A percentile compares a stretch with the other conserved stretches of the same genome.
Conservation (phyloP, 1,284 basidiomycete species). For the Trichosporon sp. region DNA sequence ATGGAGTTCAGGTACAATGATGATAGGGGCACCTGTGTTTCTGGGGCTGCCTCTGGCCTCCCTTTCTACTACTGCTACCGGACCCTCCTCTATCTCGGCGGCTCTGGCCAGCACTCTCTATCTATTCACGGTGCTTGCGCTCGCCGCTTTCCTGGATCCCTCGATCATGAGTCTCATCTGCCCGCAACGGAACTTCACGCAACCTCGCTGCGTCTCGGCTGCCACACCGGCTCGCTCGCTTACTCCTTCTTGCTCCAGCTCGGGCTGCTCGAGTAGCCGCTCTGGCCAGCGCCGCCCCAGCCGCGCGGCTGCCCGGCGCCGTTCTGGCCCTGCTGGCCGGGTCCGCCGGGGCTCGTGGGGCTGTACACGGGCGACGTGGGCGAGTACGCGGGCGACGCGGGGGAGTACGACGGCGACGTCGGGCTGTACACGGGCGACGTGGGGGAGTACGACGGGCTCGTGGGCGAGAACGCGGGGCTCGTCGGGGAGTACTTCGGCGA, state of each 20-base stretch:
- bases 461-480: conserved; percentile 63
- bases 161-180: not conserved
- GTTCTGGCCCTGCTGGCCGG: conserved; percentile 14
- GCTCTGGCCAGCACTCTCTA: not conserved
- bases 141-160: not conserved
- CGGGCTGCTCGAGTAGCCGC: conserved; percentile 19
- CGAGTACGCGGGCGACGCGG: conserved; percentile 38
- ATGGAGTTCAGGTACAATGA: conserved; percentile 2
- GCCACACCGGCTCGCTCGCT: not conserved
- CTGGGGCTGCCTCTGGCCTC: not conserved
- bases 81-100: not conserved
- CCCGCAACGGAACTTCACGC: not conserved
- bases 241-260: conserved; percentile 22
- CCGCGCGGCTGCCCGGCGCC: conserved; percentile 2
- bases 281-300: conserved; percentile 12
- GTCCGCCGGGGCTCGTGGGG: conserved; percentile 63
- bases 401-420: conserved; percentile 52
- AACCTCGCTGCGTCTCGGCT: not conserved
- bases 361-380: conserved; percentile 55
- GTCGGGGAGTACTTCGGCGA: conserved; percentile 69
- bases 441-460: conserved; percentile 66
- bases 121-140: not conserved
- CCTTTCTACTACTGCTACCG: not conserved
- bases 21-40: not conserved
- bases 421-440: conserved; percentile 63